These are phyloP conservation scores for Mycena amicta DNA, from an alignment of 768 basidiomycete species.

Conservation along the genomic window DNA sequence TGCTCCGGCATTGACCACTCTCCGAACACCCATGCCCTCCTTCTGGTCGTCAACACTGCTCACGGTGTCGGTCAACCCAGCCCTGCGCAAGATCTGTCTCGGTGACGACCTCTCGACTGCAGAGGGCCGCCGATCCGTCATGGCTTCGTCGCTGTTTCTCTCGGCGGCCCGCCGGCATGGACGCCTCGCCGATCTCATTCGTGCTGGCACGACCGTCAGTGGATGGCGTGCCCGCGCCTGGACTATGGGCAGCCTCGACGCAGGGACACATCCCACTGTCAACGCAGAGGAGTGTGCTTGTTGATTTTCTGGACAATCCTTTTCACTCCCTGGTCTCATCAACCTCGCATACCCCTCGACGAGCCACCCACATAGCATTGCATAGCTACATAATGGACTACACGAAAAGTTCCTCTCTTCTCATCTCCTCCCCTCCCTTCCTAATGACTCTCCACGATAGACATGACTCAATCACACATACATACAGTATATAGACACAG, in stretches of 20 bases:
- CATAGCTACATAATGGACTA: background rate
- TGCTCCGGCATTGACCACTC: conserved; percentile 44
- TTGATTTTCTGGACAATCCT: background rate
- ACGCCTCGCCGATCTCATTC: conserved; percentile 55
- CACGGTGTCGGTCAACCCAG: conserved; percentile 48
- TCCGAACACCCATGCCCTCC: conserved; percentile 57
- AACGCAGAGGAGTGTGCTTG: background rate
- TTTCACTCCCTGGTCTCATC: background rate
- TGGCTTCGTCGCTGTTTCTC: conserved; percentile 58
- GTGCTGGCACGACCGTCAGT: conserved; percentile 50
- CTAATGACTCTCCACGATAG: background rate
- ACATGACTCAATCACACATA: too few relatives aligned
- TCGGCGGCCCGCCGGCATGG: conserved; percentile 55
- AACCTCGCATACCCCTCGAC: background rate
- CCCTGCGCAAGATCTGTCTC: conserved; percentile 29
- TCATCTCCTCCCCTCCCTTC: background rate
- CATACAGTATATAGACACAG: background rate
- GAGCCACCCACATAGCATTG: background rate
- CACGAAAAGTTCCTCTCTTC: background rate
- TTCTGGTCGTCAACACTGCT: conserved; percentile 62
- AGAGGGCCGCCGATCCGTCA: conserved; percentile 32
- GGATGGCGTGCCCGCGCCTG: background rate
- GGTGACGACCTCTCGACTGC: conserved; percentile 4
- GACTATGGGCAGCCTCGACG: conserved; percentile 1
- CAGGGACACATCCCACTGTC: background rate